These are phyloP conservation scores for Coprinopsis marcescibilis DNA, from an alignment of 768 basidiomycete genomes.

Conservation along the genomic window DNA sequence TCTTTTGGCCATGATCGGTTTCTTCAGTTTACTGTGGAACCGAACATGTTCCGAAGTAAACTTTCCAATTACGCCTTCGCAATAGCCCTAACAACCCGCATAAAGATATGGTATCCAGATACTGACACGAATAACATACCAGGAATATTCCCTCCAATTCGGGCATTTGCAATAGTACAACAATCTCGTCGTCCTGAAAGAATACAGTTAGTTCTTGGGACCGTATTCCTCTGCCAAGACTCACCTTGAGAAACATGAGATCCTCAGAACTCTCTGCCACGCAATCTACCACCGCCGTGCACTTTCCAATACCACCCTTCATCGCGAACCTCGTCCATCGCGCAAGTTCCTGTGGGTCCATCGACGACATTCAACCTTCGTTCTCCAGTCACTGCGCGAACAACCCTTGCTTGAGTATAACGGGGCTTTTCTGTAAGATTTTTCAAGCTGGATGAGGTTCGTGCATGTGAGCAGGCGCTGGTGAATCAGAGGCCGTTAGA, in stretches of 20 bases:
- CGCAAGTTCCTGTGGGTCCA: conserved; percentile 70
- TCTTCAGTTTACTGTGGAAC: conserved; percentile 73
- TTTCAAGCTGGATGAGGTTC: no score
- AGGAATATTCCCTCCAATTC: conserved; percentile 51
- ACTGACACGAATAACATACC: conserved; percentile 28
- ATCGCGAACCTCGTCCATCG: conserved; percentile 82
- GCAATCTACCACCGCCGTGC: conserved; percentile 68
- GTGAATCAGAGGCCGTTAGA: no score
- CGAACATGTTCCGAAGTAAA: conserved; percentile 60
- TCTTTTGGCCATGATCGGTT: conserved; percentile 72
- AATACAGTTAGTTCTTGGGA: no score
- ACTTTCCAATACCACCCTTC: conserved; percentile 82
- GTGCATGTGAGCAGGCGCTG: no score
- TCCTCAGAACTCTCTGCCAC: conserved; percentile 69
- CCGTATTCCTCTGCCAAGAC: conserved; percentile 23
- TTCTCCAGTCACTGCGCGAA: no score
- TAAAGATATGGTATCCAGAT: neutral
- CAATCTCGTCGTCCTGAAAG: conserved; percentile 70
- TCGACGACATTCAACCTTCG: conserved; percentile 17
- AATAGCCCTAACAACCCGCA: conserved; percentile 55
- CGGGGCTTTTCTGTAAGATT: no score
- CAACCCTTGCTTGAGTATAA: no score
- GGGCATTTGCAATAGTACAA: conserved; percentile 65
- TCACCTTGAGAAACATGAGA: conserved; percentile 81
- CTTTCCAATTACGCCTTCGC: conserved; percentile 81